Evolutionary conservation across 108 stramenopile species (phyloP), one percentile per base, ranked within the genome.

Genomic region (Fistulifera solaris): DNA sequence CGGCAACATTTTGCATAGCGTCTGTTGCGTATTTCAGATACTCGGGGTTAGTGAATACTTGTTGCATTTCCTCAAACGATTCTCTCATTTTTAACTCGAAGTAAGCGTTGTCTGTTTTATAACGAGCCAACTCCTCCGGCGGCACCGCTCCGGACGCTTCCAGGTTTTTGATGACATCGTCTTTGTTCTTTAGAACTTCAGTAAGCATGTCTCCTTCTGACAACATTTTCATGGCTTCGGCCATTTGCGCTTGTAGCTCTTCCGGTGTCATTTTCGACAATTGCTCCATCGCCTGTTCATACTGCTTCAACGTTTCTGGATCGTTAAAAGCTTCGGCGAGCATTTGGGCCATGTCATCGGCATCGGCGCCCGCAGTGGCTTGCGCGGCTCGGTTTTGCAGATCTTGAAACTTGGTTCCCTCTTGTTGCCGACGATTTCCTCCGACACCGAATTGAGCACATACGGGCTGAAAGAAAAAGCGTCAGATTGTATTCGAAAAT

Each of bases 61-160:
- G 54, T 40, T 76, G 42, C 78, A 86, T 83, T 62, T 86, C 75
- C 15, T 60, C 71, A 56, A 85, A 83, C 12, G 80, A 73, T 49
- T 79, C 71, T 39, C 68, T 65, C 85, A 91, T 87, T 56, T 80
- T 70, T 52, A 80, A 66, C 47, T 85, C 73, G 55, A 91, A 85
- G 41, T 81, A 82, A 17, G 54, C 81, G 14, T 83, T 79, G 63
- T 91, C 78, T 2, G 69, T 72, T 56, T 77, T 74, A 53, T 72
- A 83, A 54, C 81, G 79, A 40, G 66, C 79, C 55, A 84, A 66
- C 58, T 85, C 79, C 18, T 76, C 85, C 1, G 73, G 62, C 25
- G 67, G 54, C 14, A 80, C 73, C 14, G 70, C 68, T 15, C 83
- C 85, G 21, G 80, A 69, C 0, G 67, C 70, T 65, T 82, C 84